Evolutionary conservation across 106 monocot species (phyloP).

Genomic region (Triglochin maritima): DNA sequence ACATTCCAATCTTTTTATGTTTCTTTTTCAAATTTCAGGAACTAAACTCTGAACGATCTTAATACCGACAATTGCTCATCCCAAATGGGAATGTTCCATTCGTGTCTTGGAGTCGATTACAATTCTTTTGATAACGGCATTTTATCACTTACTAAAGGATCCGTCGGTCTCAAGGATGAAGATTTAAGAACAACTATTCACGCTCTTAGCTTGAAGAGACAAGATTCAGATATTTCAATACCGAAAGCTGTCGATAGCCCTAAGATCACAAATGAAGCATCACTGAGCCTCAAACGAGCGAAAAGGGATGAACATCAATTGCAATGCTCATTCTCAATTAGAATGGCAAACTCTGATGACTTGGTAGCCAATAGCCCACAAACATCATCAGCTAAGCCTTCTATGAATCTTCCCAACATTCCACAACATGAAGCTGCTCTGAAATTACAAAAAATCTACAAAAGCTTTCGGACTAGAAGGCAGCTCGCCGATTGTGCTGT

Average conservation of each 20-base stretch:
- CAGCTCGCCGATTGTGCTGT: constrained; percentile 90
- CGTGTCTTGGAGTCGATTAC: constrained; percentile 23
- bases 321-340: constrained; percentile 12
- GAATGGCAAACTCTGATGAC: not conserved
- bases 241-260: constrained; percentile 35
- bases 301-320: constrained; percentile 17
- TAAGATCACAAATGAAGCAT: constrained; percentile 41
- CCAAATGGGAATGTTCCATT: constrained; percentile 28
- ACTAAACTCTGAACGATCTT: too few species aligned
- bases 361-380: constrained; percentile 7
- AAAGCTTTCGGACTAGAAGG: constrained; percentile 77
- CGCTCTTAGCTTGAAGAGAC: constrained; percentile 31
- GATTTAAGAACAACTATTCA: constrained; percentile 7
- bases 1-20: too few species aligned
- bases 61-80: too few species aligned
- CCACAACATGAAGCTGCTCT: not conserved
- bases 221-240: constrained; percentile 15
- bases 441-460: constrained; percentile 81
- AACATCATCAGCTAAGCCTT: too few species aligned
- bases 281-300: constrained; percentile 45
- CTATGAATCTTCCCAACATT: too few species aligned
- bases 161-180: constrained; percentile 24
- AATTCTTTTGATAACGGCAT: constrained; percentile 29
- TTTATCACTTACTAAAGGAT: constrained; percentile 26
- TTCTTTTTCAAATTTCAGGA: too few species aligned